Evolutionary conservation across 805 yeast species (phyloP), one percentile per base, ranked within the genome.

Genomic region (Teunomyces atbi): DNA sequence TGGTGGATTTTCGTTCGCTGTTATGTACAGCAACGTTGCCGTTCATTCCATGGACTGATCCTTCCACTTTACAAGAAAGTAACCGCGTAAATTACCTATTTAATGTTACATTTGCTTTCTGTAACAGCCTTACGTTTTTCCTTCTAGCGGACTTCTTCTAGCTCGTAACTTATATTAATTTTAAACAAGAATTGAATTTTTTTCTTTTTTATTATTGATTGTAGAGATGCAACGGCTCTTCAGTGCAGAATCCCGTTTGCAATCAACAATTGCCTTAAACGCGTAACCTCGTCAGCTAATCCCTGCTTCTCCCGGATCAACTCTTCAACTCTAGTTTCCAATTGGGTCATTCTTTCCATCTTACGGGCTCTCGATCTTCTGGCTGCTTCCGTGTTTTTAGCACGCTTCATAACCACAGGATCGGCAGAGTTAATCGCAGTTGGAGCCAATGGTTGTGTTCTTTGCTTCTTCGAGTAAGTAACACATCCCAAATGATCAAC

Each of bases 311-410:
- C 82, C 21, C 68, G 61, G 41, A 84, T 54, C 52, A 91, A 73
- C 27, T 66, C 77, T 54, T 83, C 89, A 45, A 90, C 94, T 65
- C 81, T 82, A 19, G 68, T 80, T 68, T 91, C 97, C 63, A 91
- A 73, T 64, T 88, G 92, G 49, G 68, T 58, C 89, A 91, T 86
- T 66, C 96, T 81, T 65, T 87, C 87, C 83, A 86, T 83, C 68
- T 91, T 89, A 65, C 96, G 82, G 19, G 97, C 97, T 60, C 97
- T 78, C 21, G 96, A 89, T 62, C 97, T 81, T 67, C 97, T 83
- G 6, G 97, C 97, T 55, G 98, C 97, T 64, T 90, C 96, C n/a
- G 92, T 92, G 78, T 94, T 92, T 68, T 92, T 84, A 6, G 98
- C 98, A 64, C 98, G 84, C 73, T 92, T 92, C 58, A 86, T 65